These are phyloP conservation scores for Bipolaris oryzae DNA, from an alignment of 2,329 filamentous ascomycete genomes.

Conservation along the genomic window DNA sequence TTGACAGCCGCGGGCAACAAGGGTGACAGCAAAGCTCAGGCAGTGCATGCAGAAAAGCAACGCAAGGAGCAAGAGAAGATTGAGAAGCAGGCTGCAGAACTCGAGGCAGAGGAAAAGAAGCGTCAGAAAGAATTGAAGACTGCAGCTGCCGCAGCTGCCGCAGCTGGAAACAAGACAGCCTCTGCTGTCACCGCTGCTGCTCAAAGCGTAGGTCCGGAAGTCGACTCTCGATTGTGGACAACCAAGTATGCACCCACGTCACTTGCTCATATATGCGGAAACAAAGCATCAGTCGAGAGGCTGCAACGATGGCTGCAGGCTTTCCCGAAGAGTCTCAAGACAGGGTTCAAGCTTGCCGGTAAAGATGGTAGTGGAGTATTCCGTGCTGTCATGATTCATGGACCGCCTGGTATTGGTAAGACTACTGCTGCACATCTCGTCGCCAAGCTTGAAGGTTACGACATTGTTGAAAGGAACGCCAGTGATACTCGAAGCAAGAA, in stretches of 20 bases:
- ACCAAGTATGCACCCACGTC: constrained; percentile 91
- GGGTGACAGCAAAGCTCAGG: constrained; percentile 84
- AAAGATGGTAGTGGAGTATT: constrained; percentile 82
- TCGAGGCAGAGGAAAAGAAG: constrained; percentile 86
- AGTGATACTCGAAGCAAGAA: constrained; percentile 97
- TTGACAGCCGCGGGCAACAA: constrained; percentile 77
- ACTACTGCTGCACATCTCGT: constrained; percentile 95
- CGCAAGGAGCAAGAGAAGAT: constrained; percentile 84
- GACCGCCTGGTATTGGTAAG: constrained; percentile 95
- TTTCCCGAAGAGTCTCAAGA: constrained; percentile 80
- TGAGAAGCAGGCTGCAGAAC: constrained; percentile 77
- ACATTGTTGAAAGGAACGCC: constrained; percentile 92
- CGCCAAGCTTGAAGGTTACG: constrained; percentile 89
- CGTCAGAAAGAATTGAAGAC: constrained; percentile 61
- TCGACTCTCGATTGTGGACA: constrained; percentile 72
- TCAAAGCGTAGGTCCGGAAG: constrained; percentile 25
- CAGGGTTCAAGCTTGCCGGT: constrained; percentile 80
- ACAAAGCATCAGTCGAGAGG: constrained; percentile 87
- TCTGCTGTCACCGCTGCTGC: constrained; percentile 32
- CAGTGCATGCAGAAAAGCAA: constrained; percentile 82
- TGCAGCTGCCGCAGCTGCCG: constrained; percentile 38
- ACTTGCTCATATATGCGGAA: constrained; percentile 89
- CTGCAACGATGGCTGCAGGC: constrained; percentile 85
- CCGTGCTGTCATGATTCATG: constrained; percentile 92
- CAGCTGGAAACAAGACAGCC: constrained; percentile 47